Evolutionary conservation across 164 flowering plant species (phyloP).

Genomic region (Annona squamosa): DNA sequence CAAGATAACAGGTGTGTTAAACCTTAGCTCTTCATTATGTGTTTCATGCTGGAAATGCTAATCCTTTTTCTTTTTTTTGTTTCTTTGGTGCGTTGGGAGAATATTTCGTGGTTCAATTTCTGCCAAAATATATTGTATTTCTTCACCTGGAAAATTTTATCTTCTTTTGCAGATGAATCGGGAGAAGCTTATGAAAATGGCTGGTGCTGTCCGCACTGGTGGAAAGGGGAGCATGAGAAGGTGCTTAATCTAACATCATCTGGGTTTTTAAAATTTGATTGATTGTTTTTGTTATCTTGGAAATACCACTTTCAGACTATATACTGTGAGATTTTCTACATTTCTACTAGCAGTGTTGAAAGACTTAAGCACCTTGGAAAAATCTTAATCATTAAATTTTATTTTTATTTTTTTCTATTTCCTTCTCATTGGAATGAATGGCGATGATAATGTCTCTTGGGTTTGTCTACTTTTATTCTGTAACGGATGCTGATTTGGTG

Average conservation of each 20-base stretch:
- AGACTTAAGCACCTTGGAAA: not conserved
- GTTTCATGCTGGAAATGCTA: no score
- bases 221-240: conserved; percentile 59
- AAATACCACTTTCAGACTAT: not conserved
- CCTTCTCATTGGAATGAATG: not conserved
- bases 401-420: no score
- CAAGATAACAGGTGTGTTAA: no score
- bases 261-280: not conserved
- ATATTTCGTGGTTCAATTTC: no score
- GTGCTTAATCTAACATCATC: conserved; percentile 12
- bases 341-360: not conserved
- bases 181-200: conserved; percentile 57
- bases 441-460: no score
- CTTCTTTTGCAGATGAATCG: conserved; percentile 39
- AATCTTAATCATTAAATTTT: no score
- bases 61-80: no score
- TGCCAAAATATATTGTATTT: not conserved
- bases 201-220: conserved; percentile 57
- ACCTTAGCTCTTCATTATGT: no score
- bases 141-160: not conserved
- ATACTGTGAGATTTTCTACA: not conserved
- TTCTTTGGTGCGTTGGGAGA: no score
- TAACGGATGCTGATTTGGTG: no score
- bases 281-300: not conserved
- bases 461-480: no score